Conservation (phyloP, 257 asterid genomes). For the Cinchona pubescens region DNA sequence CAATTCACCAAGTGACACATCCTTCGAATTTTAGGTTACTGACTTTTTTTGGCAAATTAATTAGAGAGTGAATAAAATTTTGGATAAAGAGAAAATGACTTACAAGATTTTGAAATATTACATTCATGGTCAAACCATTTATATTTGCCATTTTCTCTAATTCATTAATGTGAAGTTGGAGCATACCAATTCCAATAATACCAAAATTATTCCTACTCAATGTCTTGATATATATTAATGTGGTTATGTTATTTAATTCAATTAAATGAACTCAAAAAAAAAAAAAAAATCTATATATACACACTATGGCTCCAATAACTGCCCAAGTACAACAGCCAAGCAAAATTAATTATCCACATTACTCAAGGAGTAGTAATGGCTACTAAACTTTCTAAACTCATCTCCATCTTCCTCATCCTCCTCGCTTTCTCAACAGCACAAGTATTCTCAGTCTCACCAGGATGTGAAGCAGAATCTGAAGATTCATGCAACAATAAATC, state of each 20-base stretch:
- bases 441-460: slow-evolving; percentile 30
- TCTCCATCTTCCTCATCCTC: slow-evolving; percentile 21
- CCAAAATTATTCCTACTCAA: neutral
- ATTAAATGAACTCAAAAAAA: neutral
- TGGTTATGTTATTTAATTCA: neutral
- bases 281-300: too few species aligned
- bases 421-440: slow-evolving; percentile 19
- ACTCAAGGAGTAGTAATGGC: slow-evolving; percentile 8
- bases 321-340: neutral
- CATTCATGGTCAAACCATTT: neutral
- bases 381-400: neutral
- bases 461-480: slow-evolving; percentile 29
- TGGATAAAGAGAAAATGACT: too few species aligned
- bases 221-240: too few species aligned
- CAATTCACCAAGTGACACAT: neutral
- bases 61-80: too few species aligned
- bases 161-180: neutral
- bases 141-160: too few species aligned
- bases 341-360: neutral
- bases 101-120: too few species aligned
- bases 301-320: neutral
- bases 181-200: neutral
- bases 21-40: neutral
- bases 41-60: neutral
- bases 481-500: slow-evolving; percentile 42